Conservation (phyloP, 371 early-diverging fungal species). For the Mucor lusitanicus region DNA sequence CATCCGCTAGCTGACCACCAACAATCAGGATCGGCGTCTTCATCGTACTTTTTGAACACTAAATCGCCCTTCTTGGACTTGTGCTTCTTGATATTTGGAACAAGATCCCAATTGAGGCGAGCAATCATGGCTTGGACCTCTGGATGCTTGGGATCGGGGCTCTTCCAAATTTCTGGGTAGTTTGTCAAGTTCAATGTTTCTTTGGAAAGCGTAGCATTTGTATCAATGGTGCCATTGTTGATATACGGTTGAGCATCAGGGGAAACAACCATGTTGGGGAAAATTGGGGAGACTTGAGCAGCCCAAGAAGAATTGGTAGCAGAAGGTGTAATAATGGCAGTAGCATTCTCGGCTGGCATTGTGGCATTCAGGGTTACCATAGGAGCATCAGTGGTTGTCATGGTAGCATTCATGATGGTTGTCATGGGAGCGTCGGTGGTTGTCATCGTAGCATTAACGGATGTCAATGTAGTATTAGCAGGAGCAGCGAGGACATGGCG, state of each 20-base stretch:
- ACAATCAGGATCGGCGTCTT: conserved; percentile 22
- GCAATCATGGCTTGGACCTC: conserved; percentile 37
- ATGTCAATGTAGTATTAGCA: too few relatives aligned
- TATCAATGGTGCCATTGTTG: not conserved
- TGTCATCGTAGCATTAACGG: too few relatives aligned
- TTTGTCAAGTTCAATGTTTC: conserved; percentile 1
- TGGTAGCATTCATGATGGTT: too few relatives aligned
- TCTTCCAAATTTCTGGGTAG: conserved; percentile 42
- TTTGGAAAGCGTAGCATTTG: conserved; percentile 5
- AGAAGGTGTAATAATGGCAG: too few relatives aligned
- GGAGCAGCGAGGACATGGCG: too few relatives aligned
- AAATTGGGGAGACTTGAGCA: not conserved
- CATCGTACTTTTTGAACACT: conserved; percentile 15
- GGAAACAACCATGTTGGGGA: too few relatives aligned
- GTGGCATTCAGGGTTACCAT: too few relatives aligned
- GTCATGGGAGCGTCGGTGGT: too few relatives aligned
- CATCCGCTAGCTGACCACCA: conserved; percentile 32
- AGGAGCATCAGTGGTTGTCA: too few relatives aligned
- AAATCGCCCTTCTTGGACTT: conserved; percentile 8
- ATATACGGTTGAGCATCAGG: too few relatives aligned
- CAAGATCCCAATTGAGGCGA: conserved; percentile 43
- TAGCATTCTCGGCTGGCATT: too few relatives aligned
- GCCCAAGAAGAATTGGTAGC: too few relatives aligned
- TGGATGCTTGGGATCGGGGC: conserved; percentile 30
- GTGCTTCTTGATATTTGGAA: conserved; percentile 37